Percentiles rank a stretch among this genome's conserved stretches.
phyloP scores from a whole-genome alignment of 306 rosid genomes.

The Prunus kanzakura region DNA sequence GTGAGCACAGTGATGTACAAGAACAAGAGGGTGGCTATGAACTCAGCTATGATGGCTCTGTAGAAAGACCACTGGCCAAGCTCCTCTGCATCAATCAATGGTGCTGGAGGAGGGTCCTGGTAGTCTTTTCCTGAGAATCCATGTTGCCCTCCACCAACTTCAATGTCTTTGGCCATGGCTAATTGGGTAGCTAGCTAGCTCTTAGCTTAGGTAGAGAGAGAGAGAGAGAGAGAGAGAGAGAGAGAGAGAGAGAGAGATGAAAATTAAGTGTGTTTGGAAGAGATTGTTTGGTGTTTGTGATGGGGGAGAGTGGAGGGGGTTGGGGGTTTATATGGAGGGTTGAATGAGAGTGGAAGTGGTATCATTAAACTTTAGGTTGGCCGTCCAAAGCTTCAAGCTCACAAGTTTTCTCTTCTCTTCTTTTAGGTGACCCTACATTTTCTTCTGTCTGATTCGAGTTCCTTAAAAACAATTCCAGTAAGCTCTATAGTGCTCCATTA shows the following conservation, averaged over 20 bases:
- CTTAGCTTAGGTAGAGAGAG: background rate
- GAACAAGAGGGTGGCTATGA: conserved; percentile 83
- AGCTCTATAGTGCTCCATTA: background rate
- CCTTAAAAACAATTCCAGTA: background rate
- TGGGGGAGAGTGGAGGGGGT: background rate
- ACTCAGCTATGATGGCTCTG: conserved; percentile 83
- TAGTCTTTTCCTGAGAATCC: conserved; percentile 52
- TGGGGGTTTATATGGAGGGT: conserved; percentile 5
- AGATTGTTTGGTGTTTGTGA: background rate
- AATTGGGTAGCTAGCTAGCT: background rate
- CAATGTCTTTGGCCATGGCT: conserved; percentile 38
- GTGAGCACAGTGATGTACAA: conserved; percentile 57
- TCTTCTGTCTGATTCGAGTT: background rate
- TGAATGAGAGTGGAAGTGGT: background rate
- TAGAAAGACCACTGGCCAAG: conserved; percentile 72
- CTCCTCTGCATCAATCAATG: conserved; percentile 54
- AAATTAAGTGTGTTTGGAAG: background rate
- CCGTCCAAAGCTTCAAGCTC: conserved; percentile 20
- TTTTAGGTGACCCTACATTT: background rate
- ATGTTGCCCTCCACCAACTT: conserved; percentile 7
- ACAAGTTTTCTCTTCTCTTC: background rate
- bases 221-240: background rate
- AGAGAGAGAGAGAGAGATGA: no score
- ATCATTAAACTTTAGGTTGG: conserved; percentile 7
- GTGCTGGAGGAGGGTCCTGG: conserved; percentile 73